phyloP scores from a whole-genome alignment of 805 yeast species.

The Nakazawaea anatomiae region DNA sequence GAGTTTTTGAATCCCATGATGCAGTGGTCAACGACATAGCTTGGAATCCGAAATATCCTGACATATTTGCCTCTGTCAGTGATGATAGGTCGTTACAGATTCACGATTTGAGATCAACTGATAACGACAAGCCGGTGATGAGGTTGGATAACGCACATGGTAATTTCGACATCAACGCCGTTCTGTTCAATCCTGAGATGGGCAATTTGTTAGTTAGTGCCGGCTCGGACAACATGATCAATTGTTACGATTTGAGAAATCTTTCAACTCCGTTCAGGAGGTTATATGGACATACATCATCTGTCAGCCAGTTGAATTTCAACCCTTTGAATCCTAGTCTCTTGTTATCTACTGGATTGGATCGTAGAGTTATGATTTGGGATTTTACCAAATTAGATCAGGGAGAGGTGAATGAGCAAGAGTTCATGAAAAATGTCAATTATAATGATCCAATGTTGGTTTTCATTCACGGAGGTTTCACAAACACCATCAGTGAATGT shows the following conservation, averaged over 20 bases:
- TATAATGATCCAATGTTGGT: slow-evolving; percentile 70
- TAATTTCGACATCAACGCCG: slow-evolving; percentile 56
- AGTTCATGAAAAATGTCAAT: slow-evolving; percentile 44
- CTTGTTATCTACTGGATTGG: slow-evolving; percentile 53
- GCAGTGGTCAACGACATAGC: slow-evolving; percentile 64
- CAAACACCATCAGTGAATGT: slow-evolving; percentile 59
- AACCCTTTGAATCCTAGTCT: slow-evolving; percentile 40
- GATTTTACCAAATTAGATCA: slow-evolving; percentile 56
- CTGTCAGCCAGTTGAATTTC: slow-evolving; percentile 53
- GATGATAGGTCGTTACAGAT: slow-evolving; percentile 62
- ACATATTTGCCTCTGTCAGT: slow-evolving; percentile 62
- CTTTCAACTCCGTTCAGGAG: slow-evolving; percentile 50
- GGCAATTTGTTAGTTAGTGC: slow-evolving; percentile 64
- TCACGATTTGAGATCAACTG: slow-evolving; percentile 45
- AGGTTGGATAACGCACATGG: slow-evolving; percentile 42
- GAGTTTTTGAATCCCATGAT: slow-evolving; percentile 42
- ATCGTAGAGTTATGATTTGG: slow-evolving; percentile 72
- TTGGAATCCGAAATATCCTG: slow-evolving; percentile 39
- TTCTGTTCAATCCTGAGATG: slow-evolving; percentile 56
- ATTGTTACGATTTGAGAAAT: slow-evolving; percentile 71
- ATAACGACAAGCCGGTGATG: slow-evolving; percentile 32
- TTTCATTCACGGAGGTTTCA: slow-evolving; percentile 87
- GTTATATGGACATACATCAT: slow-evolving; percentile 59
- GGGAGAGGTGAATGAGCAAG: slow-evolving; percentile 47
- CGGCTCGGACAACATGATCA: slow-evolving; percentile 68